Evolutionary conservation across 2,329 filamentous ascomycete genomes (phyloP).

Genomic region (Fusarium mangiferae): DNA sequence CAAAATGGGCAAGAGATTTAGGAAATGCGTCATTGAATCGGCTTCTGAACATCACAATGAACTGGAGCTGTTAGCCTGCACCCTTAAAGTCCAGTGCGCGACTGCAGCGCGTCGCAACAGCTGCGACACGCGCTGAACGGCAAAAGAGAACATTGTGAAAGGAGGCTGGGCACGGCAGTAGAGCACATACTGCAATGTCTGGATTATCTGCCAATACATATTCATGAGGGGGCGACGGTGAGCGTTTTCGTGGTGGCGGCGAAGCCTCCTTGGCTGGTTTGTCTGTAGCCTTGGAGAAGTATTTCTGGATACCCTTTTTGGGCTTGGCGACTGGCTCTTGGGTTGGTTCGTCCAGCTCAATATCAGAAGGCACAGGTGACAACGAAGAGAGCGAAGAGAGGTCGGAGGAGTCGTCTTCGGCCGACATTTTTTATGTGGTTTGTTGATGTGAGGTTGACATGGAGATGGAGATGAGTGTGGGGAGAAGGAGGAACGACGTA

Average conservation of each 20-base stretch:
- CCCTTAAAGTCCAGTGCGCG: slow-evolving; percentile 56
- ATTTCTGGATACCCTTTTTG: slow-evolving; percentile 71
- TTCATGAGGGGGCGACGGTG: slow-evolving; percentile 90
- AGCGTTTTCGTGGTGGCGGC: slow-evolving; percentile 79
- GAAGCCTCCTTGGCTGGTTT: slow-evolving; percentile 66
- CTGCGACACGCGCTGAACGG: slow-evolving; percentile 51
- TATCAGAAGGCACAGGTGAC: slow-evolving; percentile 57
- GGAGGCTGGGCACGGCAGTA: not conserved
- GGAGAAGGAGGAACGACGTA: slow-evolving; percentile 48
- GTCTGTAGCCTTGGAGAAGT: slow-evolving; percentile 70
- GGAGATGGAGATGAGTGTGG: slow-evolving; percentile 45
- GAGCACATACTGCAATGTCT: slow-evolving; percentile 85
- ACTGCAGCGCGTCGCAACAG: slow-evolving; percentile 60
- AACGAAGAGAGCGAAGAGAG: slow-evolving; percentile 67
- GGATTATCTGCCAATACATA: slow-evolving; percentile 89
- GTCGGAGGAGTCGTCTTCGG: slow-evolving; percentile 71
- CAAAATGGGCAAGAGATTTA: slow-evolving; percentile 86
- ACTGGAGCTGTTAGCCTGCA: slow-evolving; percentile 66
- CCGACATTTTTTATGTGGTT: slow-evolving; percentile 59
- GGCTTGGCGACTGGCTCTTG: slow-evolving; percentile 55
- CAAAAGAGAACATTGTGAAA: slow-evolving; percentile 39
- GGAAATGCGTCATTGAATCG: slow-evolving; percentile 92
- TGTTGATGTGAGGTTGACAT: slow-evolving; percentile 43
- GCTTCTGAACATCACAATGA: slow-evolving; percentile 97
- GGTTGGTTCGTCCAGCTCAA: slow-evolving; percentile 60